phyloP scores from a whole-genome alignment of 2,329 filamentous ascomycete species.

The Exserohilum rostratum region DNA sequence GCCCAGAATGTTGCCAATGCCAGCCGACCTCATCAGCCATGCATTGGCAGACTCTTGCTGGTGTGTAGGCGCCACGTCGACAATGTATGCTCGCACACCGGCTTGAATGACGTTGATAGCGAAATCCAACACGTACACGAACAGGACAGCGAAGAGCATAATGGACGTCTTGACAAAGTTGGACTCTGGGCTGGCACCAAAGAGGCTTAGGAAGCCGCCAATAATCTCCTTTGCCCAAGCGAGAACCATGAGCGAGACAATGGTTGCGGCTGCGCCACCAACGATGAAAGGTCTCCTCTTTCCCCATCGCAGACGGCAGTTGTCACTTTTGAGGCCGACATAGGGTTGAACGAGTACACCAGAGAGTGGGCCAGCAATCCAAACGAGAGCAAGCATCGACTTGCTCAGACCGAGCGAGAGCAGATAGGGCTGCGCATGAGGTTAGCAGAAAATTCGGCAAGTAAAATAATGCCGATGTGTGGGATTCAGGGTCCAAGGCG shows the following conservation, averaged over 20 bases:
- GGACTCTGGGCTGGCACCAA: slow-evolving; percentile 72
- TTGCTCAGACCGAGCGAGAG: slow-evolving; percentile 60
- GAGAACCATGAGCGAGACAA: slow-evolving; percentile 56
- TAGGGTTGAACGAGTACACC: slow-evolving; percentile 61
- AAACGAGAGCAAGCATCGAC: slow-evolving; percentile 59
- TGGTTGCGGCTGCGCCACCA: slow-evolving; percentile 56
- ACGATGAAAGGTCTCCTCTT: slow-evolving; percentile 60
- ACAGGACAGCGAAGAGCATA: slow-evolving; percentile 80
- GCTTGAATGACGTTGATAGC: slow-evolving; percentile 97
- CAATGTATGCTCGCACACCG: slow-evolving; percentile 87
- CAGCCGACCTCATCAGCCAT: slow-evolving; percentile 87
- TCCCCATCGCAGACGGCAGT: slow-evolving; percentile 55
- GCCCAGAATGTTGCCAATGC: slow-evolving; percentile 87
- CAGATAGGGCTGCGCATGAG: slow-evolving; percentile 53
- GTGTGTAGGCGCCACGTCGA: slow-evolving; percentile 88
- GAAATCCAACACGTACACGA: slow-evolving; percentile 91
- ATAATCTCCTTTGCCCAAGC: slow-evolving; percentile 63
- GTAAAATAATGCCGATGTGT: neutral
- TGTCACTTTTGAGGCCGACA: slow-evolving; percentile 60
- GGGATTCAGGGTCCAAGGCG: slow-evolving; percentile 10
- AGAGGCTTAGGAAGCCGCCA: slow-evolving; percentile 68
- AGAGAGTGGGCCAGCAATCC: slow-evolving; percentile 62
- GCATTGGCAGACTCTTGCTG: slow-evolving; percentile 94
- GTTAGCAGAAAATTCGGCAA: neutral
- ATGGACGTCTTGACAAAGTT: slow-evolving; percentile 67